These are phyloP conservation scores for Senna siamea DNA, from an alignment of 306 rosid species.

Conservation along the genomic window DNA sequence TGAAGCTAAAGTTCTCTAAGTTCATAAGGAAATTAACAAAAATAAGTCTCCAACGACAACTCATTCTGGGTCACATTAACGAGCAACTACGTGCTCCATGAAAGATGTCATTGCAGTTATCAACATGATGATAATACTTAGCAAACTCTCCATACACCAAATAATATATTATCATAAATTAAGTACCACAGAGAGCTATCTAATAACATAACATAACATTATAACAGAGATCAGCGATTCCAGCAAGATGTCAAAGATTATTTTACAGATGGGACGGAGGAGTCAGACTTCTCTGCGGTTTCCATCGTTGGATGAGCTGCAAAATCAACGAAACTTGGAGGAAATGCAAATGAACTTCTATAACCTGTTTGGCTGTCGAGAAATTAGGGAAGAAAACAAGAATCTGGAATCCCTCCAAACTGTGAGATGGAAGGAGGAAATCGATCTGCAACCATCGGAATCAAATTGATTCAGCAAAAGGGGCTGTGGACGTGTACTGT, in stretches of 20 bases:
- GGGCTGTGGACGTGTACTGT: background rate
- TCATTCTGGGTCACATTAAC: background rate
- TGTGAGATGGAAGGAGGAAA: background rate
- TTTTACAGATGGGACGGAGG: slow-evolving; percentile 45
- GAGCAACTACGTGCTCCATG: slow-evolving; percentile 1
- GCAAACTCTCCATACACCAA: slow-evolving; percentile 1
- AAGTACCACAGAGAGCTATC: background rate
- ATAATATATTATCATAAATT: background rate
- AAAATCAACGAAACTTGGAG: slow-evolving; percentile 5
- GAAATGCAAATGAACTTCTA: slow-evolving; percentile 28
- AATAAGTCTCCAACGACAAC: background rate
- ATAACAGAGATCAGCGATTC: background rate
- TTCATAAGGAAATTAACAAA: background rate
- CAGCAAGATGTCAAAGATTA: background rate
- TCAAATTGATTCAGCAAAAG: slow-evolving; percentile 2
- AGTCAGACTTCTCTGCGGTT: slow-evolving; percentile 46
- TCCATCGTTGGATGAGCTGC: slow-evolving; percentile 49
- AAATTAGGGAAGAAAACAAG: background rate
- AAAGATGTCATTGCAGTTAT: slow-evolving; percentile 7
- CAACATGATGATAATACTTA: background rate
- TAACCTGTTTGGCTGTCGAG: slow-evolving; percentile 15
- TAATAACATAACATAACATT: background rate
- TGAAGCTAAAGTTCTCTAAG: background rate
- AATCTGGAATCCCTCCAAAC: background rate
- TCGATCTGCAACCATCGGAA: slow-evolving; percentile 6